Percentiles rank a stretch among this genome's conserved stretches.
Evolutionary conservation across 2,329 filamentous ascomycete species (phyloP).

Genomic region (Huntiella moniliformis): DNA sequence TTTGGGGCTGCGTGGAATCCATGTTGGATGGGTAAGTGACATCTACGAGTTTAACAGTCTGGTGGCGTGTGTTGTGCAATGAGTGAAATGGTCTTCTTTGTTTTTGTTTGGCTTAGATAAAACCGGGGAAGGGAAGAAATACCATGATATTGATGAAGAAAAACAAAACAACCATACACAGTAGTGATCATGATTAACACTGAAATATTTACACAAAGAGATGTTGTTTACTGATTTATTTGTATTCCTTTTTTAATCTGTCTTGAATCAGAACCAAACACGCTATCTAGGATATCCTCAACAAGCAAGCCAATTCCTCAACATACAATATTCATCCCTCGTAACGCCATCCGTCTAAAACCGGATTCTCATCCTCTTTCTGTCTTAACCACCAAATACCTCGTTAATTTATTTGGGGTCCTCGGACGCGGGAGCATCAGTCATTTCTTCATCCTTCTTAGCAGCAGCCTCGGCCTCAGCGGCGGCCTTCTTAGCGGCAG

Average conservation of each 20-base stretch:
- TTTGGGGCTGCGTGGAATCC: no score
- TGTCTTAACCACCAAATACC: background rate
- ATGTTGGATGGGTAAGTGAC: no score
- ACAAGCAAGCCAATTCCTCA: background rate
- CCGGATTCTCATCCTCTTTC: background rate
- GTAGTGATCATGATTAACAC: no score
- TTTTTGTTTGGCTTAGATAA: no score
- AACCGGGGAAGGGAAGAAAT: background rate
- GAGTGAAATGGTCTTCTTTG: no score
- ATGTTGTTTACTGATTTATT: background rate
- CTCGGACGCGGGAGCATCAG: constrained; percentile 38
- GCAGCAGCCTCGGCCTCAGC: constrained; percentile 37
- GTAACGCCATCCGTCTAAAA: background rate
- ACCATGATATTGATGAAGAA: background rate
- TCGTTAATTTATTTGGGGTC: constrained; percentile 13
- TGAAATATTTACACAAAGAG: no score
- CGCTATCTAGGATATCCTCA: constrained; percentile 4
- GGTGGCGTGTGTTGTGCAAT: no score
- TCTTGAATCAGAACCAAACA: constrained; percentile 3
- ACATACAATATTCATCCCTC: no score
- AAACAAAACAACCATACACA: background rate
- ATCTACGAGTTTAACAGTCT: no score
- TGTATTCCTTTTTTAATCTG: constrained; percentile 1
- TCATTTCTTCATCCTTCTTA: constrained; percentile 43
- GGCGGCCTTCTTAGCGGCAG: constrained; percentile 46